phyloP scores from a whole-genome alignment of 257 asterid genomes.

The Plectranthus barbatus region DNA sequence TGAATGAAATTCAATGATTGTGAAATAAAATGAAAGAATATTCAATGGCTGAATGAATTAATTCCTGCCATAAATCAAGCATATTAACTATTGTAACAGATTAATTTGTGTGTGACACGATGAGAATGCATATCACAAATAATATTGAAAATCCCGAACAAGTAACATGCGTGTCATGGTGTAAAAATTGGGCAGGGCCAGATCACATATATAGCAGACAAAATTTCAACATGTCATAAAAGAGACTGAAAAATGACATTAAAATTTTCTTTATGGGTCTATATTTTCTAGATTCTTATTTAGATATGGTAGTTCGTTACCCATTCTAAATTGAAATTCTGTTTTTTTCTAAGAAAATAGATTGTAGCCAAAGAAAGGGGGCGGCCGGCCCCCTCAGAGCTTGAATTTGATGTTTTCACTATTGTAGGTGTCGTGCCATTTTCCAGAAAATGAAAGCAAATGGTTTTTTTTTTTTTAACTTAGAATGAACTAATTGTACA shows the following conservation, averaged over 20 bases:
- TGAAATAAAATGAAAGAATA: too few species aligned
- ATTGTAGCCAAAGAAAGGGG: background rate
- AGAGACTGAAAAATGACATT: background rate
- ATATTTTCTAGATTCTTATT: background rate
- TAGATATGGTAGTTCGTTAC: background rate
- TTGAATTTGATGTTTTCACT: too few species aligned
- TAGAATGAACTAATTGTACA: too few species aligned
- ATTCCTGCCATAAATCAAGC: background rate
- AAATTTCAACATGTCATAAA: constrained; percentile 4
- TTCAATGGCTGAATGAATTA: too few species aligned
- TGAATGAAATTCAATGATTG: too few species aligned
- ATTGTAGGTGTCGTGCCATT: too few species aligned
- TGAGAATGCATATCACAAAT: background rate
- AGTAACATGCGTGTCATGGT: constrained; percentile 6
- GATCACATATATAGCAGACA: constrained; percentile 11
- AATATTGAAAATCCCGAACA: background rate
- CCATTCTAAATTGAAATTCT: background rate
- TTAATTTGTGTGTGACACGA: background rate
- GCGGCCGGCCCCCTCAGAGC: background rate
- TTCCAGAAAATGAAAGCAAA: too few species aligned
- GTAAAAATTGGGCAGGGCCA: background rate
- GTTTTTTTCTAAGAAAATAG: background rate
- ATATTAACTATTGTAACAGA: background rate
- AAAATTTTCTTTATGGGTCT: background rate
- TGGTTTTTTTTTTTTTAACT: too few species aligned